These are phyloP conservation scores for Tetragonia tetragonoides DNA, from an alignment of 148 eudicot genomes.

Conservation along the genomic window DNA sequence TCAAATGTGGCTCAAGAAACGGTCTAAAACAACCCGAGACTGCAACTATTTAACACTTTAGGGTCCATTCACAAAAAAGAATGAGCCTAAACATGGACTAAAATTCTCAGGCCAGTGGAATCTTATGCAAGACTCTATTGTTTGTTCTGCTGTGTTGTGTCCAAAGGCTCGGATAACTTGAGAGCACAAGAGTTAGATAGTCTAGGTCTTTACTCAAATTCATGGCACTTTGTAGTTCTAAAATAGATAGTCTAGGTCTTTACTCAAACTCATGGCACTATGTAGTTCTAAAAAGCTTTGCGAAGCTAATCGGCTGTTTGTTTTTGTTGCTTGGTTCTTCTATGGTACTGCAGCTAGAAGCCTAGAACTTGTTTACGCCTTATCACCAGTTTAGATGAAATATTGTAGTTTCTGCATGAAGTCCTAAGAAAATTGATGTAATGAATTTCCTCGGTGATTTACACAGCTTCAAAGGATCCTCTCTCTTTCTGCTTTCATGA, in stretches of 20 bases:
- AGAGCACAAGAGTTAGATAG: background rate
- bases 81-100: background rate
- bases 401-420: background rate
- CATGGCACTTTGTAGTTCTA: background rate
- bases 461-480: too few relatives aligned
- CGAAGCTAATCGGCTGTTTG: background rate
- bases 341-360: background rate
- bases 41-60: background rate
- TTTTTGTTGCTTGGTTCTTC: background rate
- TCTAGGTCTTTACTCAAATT: background rate
- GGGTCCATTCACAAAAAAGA: background rate
- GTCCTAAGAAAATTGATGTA: too few relatives aligned
- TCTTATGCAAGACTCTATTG: background rate
- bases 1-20: too few relatives aligned
- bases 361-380: background rate
- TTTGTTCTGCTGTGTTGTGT: background rate
- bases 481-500: background rate
- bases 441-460: too few relatives aligned
- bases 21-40: background rate
- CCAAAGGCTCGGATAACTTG: background rate
- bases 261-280: slow-evolving; percentile 1
- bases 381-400: background rate
- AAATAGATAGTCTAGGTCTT: background rate
- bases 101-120: background rate
- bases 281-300: background rate